phyloP scores from a whole-genome alignment of 495 filamentous ascomycete genomes.

The Tuber indicum region DNA sequence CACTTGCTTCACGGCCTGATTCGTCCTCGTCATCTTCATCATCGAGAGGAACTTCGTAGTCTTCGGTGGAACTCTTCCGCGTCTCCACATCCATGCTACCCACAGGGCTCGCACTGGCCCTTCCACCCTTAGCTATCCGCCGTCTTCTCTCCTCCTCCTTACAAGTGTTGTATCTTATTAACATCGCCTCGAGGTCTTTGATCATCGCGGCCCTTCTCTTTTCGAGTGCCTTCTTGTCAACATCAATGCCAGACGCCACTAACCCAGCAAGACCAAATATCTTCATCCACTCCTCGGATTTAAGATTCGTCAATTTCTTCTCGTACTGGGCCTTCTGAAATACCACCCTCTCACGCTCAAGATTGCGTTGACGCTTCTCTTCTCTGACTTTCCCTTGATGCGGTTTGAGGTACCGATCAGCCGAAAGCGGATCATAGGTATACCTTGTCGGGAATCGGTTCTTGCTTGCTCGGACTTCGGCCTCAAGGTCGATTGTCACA shows the following conservation, averaged over 20 bases:
- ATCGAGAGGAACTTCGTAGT: conserved; percentile 14
- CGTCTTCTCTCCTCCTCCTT: conserved; percentile 81
- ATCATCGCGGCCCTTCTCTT: conserved; percentile 79
- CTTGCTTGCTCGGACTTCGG: conserved; percentile 27
- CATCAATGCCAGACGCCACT: conserved; percentile 51
- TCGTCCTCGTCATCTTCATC: conserved; percentile 21
- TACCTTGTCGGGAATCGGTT: conserved; percentile 22
- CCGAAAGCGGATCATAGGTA: conserved; percentile 29
- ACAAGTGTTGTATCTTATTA: conserved; percentile 83
- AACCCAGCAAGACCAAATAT: conserved; percentile 79
- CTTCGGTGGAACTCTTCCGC: conserved; percentile 16
- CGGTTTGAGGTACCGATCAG: conserved; percentile 28
- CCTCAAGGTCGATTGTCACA: conserved; percentile 33
- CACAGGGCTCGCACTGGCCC: conserved; percentile 32
- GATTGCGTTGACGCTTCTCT: conserved; percentile 88
- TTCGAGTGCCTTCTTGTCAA: conserved; percentile 74
- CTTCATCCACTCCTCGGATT: conserved; percentile 87
- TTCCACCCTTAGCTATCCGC: conserved; percentile 45
- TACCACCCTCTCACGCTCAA: conserved; percentile 83
- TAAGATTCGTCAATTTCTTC: conserved; percentile 74
- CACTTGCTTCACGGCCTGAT: conserved; percentile 12
- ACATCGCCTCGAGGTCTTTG: conserved; percentile 64
- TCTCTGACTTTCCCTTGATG: conserved; percentile 27
- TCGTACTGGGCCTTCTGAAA: conserved; percentile 87
- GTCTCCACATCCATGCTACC: conserved; percentile 30